phyloP scores from a whole-genome alignment of 2,329 filamentous ascomycete genomes.

The Penicillium digitatum region DNA sequence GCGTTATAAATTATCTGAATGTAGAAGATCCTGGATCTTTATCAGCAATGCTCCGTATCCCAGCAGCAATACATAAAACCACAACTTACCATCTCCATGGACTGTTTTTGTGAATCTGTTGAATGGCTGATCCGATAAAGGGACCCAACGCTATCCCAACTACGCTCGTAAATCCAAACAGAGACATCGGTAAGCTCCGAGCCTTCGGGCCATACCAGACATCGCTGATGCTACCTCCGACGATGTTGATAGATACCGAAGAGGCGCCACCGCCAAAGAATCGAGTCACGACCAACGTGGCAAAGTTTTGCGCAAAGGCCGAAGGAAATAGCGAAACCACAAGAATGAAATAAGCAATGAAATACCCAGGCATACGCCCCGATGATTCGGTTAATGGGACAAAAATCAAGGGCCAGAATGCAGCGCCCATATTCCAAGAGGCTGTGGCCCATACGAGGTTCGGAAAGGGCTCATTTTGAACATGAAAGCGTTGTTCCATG shows the following conservation, averaged over 20 bases:
- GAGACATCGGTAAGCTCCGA: conserved; percentile 42
- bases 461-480: conserved; percentile 34
- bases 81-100: conserved; percentile 43
- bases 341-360: conserved; percentile 42
- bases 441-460: conserved; percentile 35
- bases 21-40: conserved; percentile 40
- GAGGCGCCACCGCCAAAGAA: conserved; percentile 46
- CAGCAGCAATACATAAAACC: too few species aligned
- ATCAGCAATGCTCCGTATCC: not conserved
- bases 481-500: conserved; percentile 31
- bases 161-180: conserved; percentile 45
- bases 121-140: conserved; percentile 42
- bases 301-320: conserved; percentile 45
- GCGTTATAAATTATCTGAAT: conserved; percentile 46
- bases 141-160: conserved; percentile 45
- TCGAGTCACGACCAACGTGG: conserved; percentile 44
- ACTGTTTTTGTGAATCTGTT: conserved; percentile 31
- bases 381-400: conserved; percentile 41
- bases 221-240: conserved; percentile 36
- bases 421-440: conserved; percentile 40
- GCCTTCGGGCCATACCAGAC: conserved; percentile 38
- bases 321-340: conserved; percentile 43
- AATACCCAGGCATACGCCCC: conserved; percentile 45
- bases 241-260: conserved; percentile 43
- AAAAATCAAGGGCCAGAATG: conserved; percentile 38